phyloP scores from a whole-genome alignment of 116 monocot genomes.

The Zostera marina region DNA sequence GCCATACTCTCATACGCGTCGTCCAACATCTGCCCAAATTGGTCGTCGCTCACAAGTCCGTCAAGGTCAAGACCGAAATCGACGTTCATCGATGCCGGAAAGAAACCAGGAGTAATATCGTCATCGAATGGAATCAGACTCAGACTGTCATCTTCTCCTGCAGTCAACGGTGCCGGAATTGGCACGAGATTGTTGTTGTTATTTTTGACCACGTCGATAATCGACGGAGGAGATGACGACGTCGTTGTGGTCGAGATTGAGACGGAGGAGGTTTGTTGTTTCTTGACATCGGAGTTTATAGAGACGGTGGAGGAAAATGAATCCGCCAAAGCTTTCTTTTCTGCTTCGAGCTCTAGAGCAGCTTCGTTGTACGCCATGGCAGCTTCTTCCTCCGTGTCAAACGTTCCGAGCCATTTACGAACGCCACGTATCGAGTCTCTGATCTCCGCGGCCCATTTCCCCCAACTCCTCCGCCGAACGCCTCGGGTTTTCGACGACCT shows the following conservation, averaged over 20 bases:
- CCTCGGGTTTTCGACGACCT: slow-evolving; percentile 6
- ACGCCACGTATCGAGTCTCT: slow-evolving; percentile 9
- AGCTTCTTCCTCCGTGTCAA: slow-evolving; percentile 18
- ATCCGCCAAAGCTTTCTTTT: slow-evolving; percentile 8
- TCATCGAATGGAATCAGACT: slow-evolving; percentile 1
- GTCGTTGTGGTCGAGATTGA: too few species aligned
- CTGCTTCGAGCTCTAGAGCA: slow-evolving; percentile 1
- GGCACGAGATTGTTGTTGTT: neutral
- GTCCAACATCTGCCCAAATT: slow-evolving; percentile 5
- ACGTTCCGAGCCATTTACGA: slow-evolving; percentile 21
- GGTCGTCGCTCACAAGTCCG: neutral
- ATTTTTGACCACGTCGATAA: slow-evolving; percentile 10
- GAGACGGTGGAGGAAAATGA: neutral
- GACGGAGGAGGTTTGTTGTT: neutral
- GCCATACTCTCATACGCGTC: neutral
- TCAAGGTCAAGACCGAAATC: slow-evolving; percentile 4
- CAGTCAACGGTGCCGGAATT: neutral
- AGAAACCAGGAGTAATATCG: neutral
- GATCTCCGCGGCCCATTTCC: slow-evolving; percentile 27
- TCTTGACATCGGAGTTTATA: neutral
- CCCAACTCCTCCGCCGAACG: slow-evolving; percentile 19
- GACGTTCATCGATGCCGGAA: neutral
- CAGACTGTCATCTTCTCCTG: neutral
- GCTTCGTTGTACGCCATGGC: slow-evolving; percentile 10
- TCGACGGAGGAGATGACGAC: slow-evolving; percentile 17